These are phyloP conservation scores for Marchantia paleacea DNA, from an alignment of 225 moss, liverwort and hornwort genomes.

Conservation along the genomic window DNA sequence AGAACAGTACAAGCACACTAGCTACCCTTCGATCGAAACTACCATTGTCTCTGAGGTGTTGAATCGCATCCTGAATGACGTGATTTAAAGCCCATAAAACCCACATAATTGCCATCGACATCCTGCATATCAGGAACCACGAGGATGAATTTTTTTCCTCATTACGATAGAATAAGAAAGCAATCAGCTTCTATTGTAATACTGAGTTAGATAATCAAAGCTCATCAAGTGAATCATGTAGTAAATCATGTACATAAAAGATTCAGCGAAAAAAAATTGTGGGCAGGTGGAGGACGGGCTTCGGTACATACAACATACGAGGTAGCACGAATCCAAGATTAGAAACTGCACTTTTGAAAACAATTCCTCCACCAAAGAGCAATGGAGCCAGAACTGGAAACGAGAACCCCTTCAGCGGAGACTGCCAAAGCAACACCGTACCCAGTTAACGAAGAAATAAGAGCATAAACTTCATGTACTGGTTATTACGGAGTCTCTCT, in stretches of 20 bases:
- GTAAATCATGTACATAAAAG: too few relatives aligned
- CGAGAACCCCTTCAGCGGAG: conserved; percentile 22
- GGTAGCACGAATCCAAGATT: conserved; percentile 26
- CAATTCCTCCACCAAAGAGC: conserved; percentile 25
- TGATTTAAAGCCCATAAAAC: conserved; percentile 22
- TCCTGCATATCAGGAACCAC: neutral
- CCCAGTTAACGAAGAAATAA: neutral
- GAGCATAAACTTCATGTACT: neutral
- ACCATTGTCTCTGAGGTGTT: conserved; percentile 21
- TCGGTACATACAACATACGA: conserved; percentile 25
- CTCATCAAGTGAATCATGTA: neutral
- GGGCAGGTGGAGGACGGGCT: neutral
- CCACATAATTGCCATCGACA: conserved; percentile 31
- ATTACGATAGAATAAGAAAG: too few relatives aligned
- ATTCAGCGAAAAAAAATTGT: neutral
- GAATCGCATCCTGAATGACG: conserved; percentile 27
- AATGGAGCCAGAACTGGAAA: conserved; percentile 27
- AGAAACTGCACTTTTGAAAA: conserved; percentile 28
- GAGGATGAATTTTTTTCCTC: neutral
- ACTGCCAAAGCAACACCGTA: conserved; percentile 5
- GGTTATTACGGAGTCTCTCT: neutral
- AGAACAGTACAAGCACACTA: conserved; percentile 20
- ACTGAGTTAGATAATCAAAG: neutral
- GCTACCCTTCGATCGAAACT: conserved; percentile 27
- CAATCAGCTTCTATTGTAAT: neutral